These are phyloP conservation scores for Xylaria hypoxylon DNA, from an alignment of 2,329 filamentous ascomycete species.

Conservation along the genomic window DNA sequence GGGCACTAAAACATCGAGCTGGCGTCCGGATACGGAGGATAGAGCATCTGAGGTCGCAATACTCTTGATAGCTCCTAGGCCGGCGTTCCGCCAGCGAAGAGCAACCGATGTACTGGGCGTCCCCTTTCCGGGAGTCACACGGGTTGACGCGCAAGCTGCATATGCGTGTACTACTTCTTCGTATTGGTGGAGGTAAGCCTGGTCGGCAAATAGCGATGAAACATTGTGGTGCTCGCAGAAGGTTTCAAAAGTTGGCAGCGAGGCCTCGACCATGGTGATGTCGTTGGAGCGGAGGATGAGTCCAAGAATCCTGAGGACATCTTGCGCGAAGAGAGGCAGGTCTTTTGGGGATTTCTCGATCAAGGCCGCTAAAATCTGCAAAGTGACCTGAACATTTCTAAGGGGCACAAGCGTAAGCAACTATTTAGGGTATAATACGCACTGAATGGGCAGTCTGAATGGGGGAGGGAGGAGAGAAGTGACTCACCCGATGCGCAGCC, in stretches of 20 bases:
- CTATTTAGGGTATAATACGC: neutral
- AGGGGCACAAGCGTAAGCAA: conserved; percentile 27
- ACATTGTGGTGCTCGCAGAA: conserved; percentile 92
- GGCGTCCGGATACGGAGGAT: conserved; percentile 77
- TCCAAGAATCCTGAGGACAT: conserved; percentile 85
- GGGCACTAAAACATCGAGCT: conserved; percentile 82
- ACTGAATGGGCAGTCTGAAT: no score
- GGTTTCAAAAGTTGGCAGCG: conserved; percentile 84
- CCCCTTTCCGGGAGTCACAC: conserved; percentile 62
- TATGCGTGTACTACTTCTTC: conserved; percentile 84
- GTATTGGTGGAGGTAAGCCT: conserved; percentile 84
- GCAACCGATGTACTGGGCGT: conserved; percentile 76
- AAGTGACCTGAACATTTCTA: conserved; percentile 92
- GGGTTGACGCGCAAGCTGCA: conserved; percentile 79
- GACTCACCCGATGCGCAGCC: conserved; percentile 82
- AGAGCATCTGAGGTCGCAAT: conserved; percentile 84
- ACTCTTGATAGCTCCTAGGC: conserved; percentile 82
- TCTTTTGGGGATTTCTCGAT: conserved; percentile 94
- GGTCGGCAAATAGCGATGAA: conserved; percentile 85
- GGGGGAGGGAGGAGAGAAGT: neutral
- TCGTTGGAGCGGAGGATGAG: conserved; percentile 87
- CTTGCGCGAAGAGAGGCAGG: conserved; percentile 86
- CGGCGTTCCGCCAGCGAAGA: conserved; percentile 80
- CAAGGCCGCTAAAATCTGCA: conserved; percentile 89
- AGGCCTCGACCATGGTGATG: conserved; percentile 92